Conservation (phyloP, 345 rosid genomes). For the Nephelium lappaceum region DNA sequence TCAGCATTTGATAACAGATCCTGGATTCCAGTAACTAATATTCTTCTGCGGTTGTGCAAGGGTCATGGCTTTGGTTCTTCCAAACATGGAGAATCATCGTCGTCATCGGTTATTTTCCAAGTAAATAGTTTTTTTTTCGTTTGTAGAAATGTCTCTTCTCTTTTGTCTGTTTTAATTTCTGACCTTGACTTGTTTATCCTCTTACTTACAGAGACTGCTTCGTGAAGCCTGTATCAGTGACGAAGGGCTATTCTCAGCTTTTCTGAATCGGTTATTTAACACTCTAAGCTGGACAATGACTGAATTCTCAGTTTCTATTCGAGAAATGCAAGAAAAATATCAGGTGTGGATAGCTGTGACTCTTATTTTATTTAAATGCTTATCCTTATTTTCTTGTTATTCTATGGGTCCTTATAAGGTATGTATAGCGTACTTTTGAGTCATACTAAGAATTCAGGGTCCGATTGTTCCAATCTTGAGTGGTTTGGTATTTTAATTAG, state of each 20-base stretch:
- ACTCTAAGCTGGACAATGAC: constrained; percentile 98
- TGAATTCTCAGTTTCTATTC: constrained; percentile 89
- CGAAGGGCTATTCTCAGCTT: constrained; percentile 74
- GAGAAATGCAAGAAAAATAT: constrained; percentile 95
- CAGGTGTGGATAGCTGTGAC: constrained; percentile 44
- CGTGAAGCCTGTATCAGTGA: constrained; percentile 78
- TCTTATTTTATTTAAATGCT: neutral
- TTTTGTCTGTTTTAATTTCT: constrained; percentile 3
- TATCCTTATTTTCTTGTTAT: neutral
- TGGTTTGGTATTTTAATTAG: neutral
- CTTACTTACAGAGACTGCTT: constrained; percentile 59
- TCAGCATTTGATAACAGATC: constrained; percentile 94
- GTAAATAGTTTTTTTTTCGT: constrained; percentile 40
- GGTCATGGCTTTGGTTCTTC: constrained; percentile 81
- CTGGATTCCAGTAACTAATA: constrained; percentile 94
- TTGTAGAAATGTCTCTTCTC: neutral
- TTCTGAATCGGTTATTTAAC: constrained; percentile 91
- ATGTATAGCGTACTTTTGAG: neutral
- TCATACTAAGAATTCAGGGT: neutral
- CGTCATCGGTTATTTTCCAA: constrained; percentile 83
- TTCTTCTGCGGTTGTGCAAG: constrained; percentile 85
- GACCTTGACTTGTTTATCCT: constrained; percentile 15
- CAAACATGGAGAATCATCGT: constrained; percentile 83
- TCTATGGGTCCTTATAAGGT: neutral
- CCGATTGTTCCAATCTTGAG: neutral